Percentiles rank a stretch among this genome's conserved stretches.
Conservation (phyloP, 2,329 filamentous ascomycete genomes). For the Calonectria hongkongensis region DNA sequence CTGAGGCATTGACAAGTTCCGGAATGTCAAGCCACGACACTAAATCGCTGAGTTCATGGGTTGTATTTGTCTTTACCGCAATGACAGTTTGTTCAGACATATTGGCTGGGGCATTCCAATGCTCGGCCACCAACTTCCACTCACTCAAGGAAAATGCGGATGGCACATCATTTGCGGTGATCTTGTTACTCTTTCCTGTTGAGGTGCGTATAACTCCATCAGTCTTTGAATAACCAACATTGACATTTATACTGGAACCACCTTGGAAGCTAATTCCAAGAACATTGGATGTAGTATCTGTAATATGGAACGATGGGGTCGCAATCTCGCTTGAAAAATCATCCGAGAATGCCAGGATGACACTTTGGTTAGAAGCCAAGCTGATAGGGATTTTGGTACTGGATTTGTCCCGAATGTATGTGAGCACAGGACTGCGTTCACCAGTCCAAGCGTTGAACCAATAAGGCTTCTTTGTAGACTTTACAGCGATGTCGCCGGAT, state of each 20-base stretch:
- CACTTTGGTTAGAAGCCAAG: constrained; percentile 28
- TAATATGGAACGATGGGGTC: constrained; percentile 3
- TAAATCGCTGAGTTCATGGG: background rate
- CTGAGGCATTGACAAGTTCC: constrained; percentile 23
- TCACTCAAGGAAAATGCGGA: background rate
- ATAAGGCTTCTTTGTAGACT: constrained; percentile 1
- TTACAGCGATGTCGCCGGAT: constrained; percentile 12
- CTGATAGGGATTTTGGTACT: constrained; percentile 22
- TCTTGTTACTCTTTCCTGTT: background rate
- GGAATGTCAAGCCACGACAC: constrained; percentile 27
- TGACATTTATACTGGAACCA: background rate
- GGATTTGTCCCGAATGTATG: background rate
- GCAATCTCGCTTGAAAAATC: background rate
- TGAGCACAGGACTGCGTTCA: background rate
- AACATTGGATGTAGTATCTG: background rate
- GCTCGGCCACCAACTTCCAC: constrained; percentile 30
- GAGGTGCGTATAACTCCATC: background rate
- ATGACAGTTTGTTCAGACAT: background rate
- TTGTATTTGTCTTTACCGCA: constrained; percentile 22
- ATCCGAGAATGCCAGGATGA: constrained; percentile 18
- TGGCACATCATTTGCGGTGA: constrained; percentile 5
- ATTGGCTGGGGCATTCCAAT: constrained; percentile 29
- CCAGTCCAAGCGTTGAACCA: constrained; percentile 29
- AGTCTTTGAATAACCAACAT: background rate
- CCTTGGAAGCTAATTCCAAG: background rate